Conservation (phyloP, 163 green algal genomes). For the Prototheca wickerhamii region DNA sequence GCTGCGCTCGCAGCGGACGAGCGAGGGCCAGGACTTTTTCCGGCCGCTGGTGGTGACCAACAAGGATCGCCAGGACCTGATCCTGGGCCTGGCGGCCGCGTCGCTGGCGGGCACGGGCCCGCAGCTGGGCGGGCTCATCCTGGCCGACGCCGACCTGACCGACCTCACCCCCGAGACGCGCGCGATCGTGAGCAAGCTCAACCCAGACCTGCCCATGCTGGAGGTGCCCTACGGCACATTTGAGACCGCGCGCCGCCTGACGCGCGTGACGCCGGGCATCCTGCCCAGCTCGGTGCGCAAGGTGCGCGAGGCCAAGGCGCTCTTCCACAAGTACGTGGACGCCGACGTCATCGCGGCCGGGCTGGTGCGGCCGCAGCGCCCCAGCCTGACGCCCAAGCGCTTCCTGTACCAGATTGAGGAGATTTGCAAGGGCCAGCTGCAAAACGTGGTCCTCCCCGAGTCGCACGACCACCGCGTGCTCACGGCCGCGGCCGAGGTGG, state of each 20-base stretch:
- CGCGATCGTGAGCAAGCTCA: background rate
- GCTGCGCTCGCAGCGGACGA: background rate
- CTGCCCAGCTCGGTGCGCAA: constrained; percentile 52
- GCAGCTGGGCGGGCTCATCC: constrained; percentile 19
- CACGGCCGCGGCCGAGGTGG: constrained; percentile 56
- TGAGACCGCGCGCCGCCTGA: constrained; percentile 8
- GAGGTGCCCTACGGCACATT: constrained; percentile 17
- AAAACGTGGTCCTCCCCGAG: constrained; percentile 82
- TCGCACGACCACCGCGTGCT: constrained; percentile 63
- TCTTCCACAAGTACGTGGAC: constrained; percentile 37
- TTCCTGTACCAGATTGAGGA: constrained; percentile 58
- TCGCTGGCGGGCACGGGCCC: constrained; percentile 20
- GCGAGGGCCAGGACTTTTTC: constrained; percentile 1
- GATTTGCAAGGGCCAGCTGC: constrained; percentile 38
- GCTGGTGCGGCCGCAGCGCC: constrained; percentile 20
- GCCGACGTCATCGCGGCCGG: constrained; percentile 33
- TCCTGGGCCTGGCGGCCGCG: constrained; percentile 47
- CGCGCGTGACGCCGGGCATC: constrained; percentile 29
- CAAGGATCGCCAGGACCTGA: constrained; percentile 52
- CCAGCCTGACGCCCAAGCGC: constrained; percentile 60
- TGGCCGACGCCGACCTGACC: constrained; percentile 3
- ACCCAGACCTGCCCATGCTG: constrained; percentile 17
- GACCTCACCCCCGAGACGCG: background rate
- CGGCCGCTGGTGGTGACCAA: constrained; percentile 57
- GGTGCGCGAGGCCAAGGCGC: constrained; percentile 43